Conservation (phyloP, 129 eudicot species). For the Pulicaria dysenterica region DNA sequence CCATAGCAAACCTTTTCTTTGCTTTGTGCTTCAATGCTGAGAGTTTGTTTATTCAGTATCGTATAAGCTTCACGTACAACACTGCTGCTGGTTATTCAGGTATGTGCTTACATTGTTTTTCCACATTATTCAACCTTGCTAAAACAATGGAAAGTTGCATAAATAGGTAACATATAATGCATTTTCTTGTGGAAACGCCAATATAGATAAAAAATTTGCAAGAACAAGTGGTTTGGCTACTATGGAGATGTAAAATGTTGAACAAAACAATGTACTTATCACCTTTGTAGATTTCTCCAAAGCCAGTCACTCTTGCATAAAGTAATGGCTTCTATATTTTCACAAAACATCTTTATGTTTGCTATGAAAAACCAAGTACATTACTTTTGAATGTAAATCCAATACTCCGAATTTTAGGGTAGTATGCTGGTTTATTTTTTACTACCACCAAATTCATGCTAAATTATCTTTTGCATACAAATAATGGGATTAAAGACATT, state of each 20-base stretch:
- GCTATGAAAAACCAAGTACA: background rate
- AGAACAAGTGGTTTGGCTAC: background rate
- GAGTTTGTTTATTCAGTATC: constrained; percentile 2
- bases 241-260: background rate
- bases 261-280: background rate
- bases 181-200: background rate
- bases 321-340: constrained; percentile 2
- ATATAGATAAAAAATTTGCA: background rate
- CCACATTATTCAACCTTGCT: constrained; percentile 1
- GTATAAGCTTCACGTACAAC: background rate
- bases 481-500: background rate
- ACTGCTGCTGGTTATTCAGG: constrained; percentile 33
- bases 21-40: constrained; percentile 21
- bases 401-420: background rate
- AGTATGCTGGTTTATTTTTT: too few relatives aligned
- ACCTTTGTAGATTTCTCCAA: background rate
- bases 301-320: background rate
- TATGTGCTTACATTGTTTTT: constrained; percentile 16
- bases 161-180: too few relatives aligned
- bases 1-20: constrained; percentile 22
- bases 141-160: background rate
- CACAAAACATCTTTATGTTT: background rate
- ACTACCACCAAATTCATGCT: background rate
- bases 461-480: background rate
- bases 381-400: background rate